These are phyloP conservation scores for Lactuca sativa DNA, from an alignment of 129 eudicot species.

Conservation along the genomic window DNA sequence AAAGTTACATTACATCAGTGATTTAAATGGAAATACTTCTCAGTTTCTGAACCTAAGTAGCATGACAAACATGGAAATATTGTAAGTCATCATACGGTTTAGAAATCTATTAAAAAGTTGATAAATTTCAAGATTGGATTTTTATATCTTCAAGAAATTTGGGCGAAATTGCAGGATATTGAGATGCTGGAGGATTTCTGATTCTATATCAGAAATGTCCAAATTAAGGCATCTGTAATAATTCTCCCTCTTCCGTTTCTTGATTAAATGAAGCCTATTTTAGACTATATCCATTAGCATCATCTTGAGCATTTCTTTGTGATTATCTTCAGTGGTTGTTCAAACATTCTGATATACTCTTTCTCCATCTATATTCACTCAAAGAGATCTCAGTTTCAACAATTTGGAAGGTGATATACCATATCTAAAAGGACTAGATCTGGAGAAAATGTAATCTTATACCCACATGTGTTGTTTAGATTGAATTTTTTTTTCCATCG, in stretches of 20 bases:
- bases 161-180: not conserved
- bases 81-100: conserved; percentile 47
- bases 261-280: not conserved
- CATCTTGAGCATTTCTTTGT: too few relatives aligned
- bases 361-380: not conserved
- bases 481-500: not conserved
- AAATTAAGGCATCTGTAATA: not conserved
- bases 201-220: not conserved
- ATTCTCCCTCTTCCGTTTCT: not conserved
- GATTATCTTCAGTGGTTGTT: too few relatives aligned
- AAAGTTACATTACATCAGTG: conserved; percentile 33
- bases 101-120: not conserved
- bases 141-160: not conserved
- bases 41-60: too few relatives aligned
- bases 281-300: too few relatives aligned
- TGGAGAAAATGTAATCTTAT: not conserved
- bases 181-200: not conserved
- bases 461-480: not conserved
- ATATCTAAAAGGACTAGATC: too few relatives aligned
- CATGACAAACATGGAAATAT: not conserved
- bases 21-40: too few relatives aligned
- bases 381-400: not conserved
- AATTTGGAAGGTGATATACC: not conserved
- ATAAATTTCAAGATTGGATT: too few relatives aligned
- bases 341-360: not conserved